Conservation (phyloP, 179 eudicot species). For the Silene vulgaris region DNA sequence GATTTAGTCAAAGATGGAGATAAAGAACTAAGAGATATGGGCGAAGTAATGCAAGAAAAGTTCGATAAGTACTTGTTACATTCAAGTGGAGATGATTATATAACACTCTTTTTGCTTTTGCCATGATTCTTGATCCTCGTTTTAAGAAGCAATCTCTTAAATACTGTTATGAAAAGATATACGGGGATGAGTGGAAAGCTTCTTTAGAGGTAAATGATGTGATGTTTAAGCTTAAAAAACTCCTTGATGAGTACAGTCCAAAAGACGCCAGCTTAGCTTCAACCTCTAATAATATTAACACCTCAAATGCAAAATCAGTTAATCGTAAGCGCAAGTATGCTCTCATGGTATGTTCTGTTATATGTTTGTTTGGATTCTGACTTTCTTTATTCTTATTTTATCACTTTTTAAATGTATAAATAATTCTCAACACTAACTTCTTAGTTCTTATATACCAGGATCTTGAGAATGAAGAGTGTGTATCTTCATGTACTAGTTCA, state of each 20-base stretch:
- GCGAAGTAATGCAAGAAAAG: neutral
- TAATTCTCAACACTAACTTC: neutral
- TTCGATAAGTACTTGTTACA: neutral
- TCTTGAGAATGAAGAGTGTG: neutral
- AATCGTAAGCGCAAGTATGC: neutral
- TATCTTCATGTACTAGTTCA: neutral
- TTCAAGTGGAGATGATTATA: neutral
- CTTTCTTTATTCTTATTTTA: neutral
- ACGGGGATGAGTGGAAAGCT: neutral
- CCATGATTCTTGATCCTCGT: constrained; percentile 22
- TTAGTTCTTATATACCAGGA: neutral
- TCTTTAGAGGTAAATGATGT: neutral
- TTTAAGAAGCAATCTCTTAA: constrained; percentile 13
- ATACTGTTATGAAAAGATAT: neutral
- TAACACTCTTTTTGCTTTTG: constrained; percentile 3
- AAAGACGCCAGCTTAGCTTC: neutral
- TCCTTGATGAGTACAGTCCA: neutral
- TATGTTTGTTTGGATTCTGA: neutral
- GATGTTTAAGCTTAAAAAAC: neutral
- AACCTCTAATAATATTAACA: no score
- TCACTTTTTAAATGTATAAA: neutral
- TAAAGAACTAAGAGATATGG: neutral
- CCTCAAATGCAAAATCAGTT: neutral
- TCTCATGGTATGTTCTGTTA: neutral
- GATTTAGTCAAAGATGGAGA: neutral